Conservation (phyloP, 106 monocot genomes). For the Apostasia shenzhenica region DNA sequence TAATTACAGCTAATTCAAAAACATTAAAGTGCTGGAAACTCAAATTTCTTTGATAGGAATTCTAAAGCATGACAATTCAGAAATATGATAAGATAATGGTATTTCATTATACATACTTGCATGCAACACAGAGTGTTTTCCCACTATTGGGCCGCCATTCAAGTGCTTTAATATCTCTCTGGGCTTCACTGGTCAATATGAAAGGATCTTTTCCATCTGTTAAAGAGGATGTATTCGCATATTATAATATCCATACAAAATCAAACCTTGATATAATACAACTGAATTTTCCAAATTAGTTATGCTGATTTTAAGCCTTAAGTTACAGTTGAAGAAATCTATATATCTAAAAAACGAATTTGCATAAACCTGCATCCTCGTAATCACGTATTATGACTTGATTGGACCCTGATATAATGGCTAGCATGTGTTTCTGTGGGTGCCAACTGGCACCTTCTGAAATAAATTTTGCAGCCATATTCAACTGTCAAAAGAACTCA, state of each 20-base stretch:
- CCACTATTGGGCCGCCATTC: conserved; percentile 95
- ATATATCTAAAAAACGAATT: conserved; percentile 7
- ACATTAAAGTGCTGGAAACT: background rate
- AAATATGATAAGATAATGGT: background rate
- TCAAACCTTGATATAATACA: background rate
- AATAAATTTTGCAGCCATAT: conserved; percentile 34
- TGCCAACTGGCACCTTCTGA: conserved; percentile 74
- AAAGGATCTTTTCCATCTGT: conserved; percentile 67
- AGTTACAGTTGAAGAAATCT: background rate
- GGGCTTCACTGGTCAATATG: conserved; percentile 68
- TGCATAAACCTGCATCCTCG: conserved; percentile 68
- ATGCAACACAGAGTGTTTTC: conserved; percentile 71
- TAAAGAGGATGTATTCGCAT: conserved; percentile 6
- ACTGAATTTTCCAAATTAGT: background rate
- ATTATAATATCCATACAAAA: conserved; percentile 1
- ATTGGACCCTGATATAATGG: conserved; percentile 86
- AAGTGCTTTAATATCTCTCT: conserved; percentile 62
- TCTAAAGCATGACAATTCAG: background rate
- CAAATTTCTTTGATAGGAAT: background rate
- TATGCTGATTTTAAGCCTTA: background rate
- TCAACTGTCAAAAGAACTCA: conserved; percentile 36
- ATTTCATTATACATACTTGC: conserved; percentile 48
- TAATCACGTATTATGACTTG: conserved; percentile 75
- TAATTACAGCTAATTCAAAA: background rate
- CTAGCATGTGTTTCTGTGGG: conserved; percentile 71